Evolutionary conservation across 1,284 basidiomycete genomes (phyloP).

Genomic region (Termitomyces sp.): DNA sequence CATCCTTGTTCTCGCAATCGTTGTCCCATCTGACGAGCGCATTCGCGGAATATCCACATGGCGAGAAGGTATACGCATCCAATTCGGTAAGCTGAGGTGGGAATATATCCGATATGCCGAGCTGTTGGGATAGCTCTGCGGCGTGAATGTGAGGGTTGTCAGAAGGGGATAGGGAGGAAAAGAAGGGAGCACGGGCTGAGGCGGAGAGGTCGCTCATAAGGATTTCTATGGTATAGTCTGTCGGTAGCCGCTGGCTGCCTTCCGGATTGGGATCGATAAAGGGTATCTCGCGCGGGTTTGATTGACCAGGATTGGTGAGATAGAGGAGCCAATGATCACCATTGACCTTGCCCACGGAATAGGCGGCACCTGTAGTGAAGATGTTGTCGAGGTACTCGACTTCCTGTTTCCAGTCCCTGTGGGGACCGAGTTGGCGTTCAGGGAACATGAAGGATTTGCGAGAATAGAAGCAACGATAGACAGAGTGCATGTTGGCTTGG

Average conservation of each 20-base stretch:
- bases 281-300: slow-evolving; percentile 25
- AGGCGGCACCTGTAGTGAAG: slow-evolving; percentile 86
- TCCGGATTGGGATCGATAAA: slow-evolving; percentile 21
- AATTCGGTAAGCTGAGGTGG: slow-evolving; percentile 74
- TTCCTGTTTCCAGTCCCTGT: slow-evolving; percentile 93
- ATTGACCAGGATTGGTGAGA: slow-evolving; percentile 63
- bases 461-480: slow-evolving; percentile 94
- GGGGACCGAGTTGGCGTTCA: slow-evolving; percentile 90
- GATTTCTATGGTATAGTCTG: slow-evolving; percentile 96
- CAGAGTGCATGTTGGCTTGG: slow-evolving; percentile 69
- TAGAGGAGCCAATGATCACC: slow-evolving; percentile 99
- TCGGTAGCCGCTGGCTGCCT: slow-evolving; percentile 26
- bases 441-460: slow-evolving; percentile 99
- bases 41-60: slow-evolving; percentile 97
- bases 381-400: slow-evolving; percentile 88
- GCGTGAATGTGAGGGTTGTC: slow-evolving; percentile 60
- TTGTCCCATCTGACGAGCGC: slow-evolving; percentile 75
- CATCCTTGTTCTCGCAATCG: slow-evolving; percentile 18
- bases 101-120: slow-evolving; percentile 87
- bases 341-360: slow-evolving; percentile 97
- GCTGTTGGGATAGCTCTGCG: slow-evolving; percentile 57
- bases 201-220: slow-evolving; percentile 94
- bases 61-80: slow-evolving; percentile 92
- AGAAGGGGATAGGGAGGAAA: slow-evolving; percentile 44
- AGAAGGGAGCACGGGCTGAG: slow-evolving; percentile 75